Evolutionary conservation across 495 filamentous ascomycete species (phyloP), one percentile per base, ranked within the genome.

Genomic region (Extremus antarcticus): DNA sequence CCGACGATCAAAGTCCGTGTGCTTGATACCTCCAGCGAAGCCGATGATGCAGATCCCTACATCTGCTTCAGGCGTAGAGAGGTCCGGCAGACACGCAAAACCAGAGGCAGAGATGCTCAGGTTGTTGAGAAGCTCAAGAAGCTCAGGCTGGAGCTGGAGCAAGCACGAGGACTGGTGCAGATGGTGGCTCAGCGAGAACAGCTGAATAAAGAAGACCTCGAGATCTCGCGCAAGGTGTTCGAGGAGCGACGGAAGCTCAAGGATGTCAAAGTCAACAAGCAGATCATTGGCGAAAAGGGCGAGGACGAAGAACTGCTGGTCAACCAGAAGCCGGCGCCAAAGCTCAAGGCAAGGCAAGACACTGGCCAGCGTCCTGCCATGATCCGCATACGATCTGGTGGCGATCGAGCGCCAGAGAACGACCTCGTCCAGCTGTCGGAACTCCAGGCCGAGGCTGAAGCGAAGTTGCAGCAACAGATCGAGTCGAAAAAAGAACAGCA

Each of bases 41-140:
- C 85, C 45, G 92, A 98, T 68, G 92, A 98, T 61, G 79, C 85
- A 60, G 92, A 98, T 71, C 94, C 92, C 51, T 98, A 94, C 68
- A 90, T 98, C 67, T 98, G 92, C 73, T 98, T 98, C 79, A 84
- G 92, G 57, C 86, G 94, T 52, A 87, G 94, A 43, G 92, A 98
- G 68, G 87, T 94, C 32, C 87, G 92, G 40, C 88, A 92, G 68
- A 88, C 88, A 47, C 84, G 92, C 60, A 97, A 96, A 72, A 98
- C 92, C 29, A 83, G 92, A 64, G 86, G 88, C 46, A 79, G 92
- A 63, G 94, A 97, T 75, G 86, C 87, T 17, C 90, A 95, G 65
- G 90, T 88, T 61, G 86, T 84, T 50, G 92, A 98, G 63, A 97
- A 95, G 68, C 78, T 98, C 58, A 90, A 90, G 73, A 85, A 85